Evolutionary conservation across 2,329 filamentous ascomycete species (phyloP), one percentile per base, ranked within the genome.

Genomic region (Neospermospora avenae): DNA sequence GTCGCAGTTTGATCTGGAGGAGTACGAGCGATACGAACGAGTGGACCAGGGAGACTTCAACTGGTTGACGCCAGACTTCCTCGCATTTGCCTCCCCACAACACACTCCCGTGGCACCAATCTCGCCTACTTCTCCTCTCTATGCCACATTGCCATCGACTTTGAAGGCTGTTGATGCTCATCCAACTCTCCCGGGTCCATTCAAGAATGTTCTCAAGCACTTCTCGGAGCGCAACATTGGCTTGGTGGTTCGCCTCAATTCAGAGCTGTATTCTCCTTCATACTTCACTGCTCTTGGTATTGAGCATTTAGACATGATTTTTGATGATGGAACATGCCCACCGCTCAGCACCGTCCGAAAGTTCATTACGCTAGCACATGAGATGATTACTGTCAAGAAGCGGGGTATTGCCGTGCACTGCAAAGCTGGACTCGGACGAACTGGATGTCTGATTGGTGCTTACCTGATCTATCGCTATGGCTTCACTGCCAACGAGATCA

Each of bases 11-110:
- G 93, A 93, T 70, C 83, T 99, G 20, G 93, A 97, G 77, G 91
- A 97, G 84, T 99, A 99, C 74, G 95, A 99, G 77, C 89, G 85
- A 73, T 99, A 85, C 70, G 95, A 99, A 78, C 85, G 95, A 60
- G 95, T 99, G 20, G 95, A 99, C 74, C 92, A 97, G 80, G 95
- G 95, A 65, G 95, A 99, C 77, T 99, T 99, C 88, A 99, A 99
- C 84, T 99, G 95, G 95, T 84, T 99, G 61, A 96, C 93, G 5
- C 93, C 93, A 8, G 81, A 93, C 71, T 99, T 99, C 78, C 84
- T 99, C 55, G 95, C 95, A 22, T 98, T 99, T 74, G 95, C 95
- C 46, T 98, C 93, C 20, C 95, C 95, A 11, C 92, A 98, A 75
- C 88, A 93, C 70, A 81, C 84, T 59, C 90, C 92, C 4, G 84